A percentile compares a stretch with the other conserved stretches of the same genome.
These are phyloP conservation scores for Claviceps digitariae DNA, from an alignment of 2,329 filamentous ascomycete species.

Conservation along the genomic window DNA sequence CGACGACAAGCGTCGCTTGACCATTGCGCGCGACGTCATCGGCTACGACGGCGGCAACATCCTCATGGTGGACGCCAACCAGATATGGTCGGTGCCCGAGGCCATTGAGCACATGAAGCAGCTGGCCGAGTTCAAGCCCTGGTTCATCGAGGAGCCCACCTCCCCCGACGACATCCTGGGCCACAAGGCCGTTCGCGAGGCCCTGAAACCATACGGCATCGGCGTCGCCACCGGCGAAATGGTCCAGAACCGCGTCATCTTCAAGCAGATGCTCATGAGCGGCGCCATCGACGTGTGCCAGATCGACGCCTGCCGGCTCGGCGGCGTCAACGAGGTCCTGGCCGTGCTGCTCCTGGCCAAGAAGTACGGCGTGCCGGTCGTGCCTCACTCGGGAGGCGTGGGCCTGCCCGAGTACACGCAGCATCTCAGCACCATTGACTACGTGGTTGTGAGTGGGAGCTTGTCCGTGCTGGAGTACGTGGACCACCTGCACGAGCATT, in stretches of 20 bases:
- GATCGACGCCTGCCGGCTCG: conserved; percentile 79
- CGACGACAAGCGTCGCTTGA: conserved; percentile 55
- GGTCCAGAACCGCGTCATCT: conserved; percentile 89
- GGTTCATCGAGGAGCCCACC: conserved; percentile 93
- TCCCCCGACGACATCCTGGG: conserved; percentile 81
- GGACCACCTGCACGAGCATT: conserved; percentile 88
- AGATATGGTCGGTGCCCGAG: conserved; percentile 83
- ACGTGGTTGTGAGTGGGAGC: conserved; percentile 73
- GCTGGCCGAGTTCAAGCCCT: conserved; percentile 70
- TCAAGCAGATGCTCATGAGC: conserved; percentile 76
- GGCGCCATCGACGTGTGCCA: conserved; percentile 81
- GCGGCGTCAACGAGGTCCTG: conserved; percentile 82
- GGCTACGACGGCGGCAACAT: conserved; percentile 73
- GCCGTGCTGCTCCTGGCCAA: conserved; percentile 80
- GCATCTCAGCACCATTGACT: conserved; percentile 85
- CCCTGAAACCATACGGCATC: conserved; percentile 59
- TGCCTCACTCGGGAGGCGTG: conserved; percentile 81
- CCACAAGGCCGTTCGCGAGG: conserved; percentile 73
- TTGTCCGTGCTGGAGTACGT: conserved; percentile 79
- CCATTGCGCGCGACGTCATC: conserved; percentile 65
- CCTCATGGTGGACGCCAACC: conserved; percentile 88
- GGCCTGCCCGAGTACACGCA: conserved; percentile 90
- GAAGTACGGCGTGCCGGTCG: conserved; percentile 67
- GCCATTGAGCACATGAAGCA: conserved; percentile 77
- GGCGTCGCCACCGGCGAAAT: conserved; percentile 88